Evolutionary conservation across 176 grass and related monocot genomes (phyloP), one percentile per base, ranked within the genome.

Genomic region (Canna indica): DNA sequence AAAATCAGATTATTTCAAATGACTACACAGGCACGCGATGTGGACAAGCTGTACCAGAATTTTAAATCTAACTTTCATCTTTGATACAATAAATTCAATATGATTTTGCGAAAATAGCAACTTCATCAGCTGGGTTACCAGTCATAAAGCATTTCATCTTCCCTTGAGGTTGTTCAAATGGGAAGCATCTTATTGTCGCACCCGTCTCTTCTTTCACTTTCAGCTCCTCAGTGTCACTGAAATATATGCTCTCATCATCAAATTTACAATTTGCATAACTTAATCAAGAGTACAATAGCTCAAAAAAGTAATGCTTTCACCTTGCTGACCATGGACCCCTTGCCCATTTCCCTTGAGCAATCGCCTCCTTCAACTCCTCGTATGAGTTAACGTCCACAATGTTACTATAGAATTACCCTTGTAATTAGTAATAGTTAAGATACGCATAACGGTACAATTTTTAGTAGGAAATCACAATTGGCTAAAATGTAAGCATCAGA

Each of bases 271-370:
- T 50, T 8, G 5, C 13, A 11, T 5, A 25, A 53, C 24, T 59
- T 71, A 30, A 48, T 72, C 3, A 62, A 64, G 34, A 62, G 35
- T 25, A 34, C 48, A 36, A 60, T 26, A 62, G 6, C 18, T 63
- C 45, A n/a, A 65, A 8, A 39, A 18, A 41, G 22, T 73, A 65
- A 13, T 66, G 29, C 7, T 70, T 72, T 68, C 69, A 90, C 94
- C 94, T 87, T 35, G 89, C 94, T 78, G 94, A 91, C 94, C 94
- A 99, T 74, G 94, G 94, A 59, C 94, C 94, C 81, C 94, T 90
- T 59, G 94, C 94, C 89, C 94, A 99, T 64, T 93, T 97, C 4
- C 89, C 94, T 69, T 93, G 77, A 1, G 84, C 80, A 90, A 99
- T 88, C 24, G 50, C 86, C 26, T 87, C 89, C 78, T 93, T 99